A percentile compares a stretch with the other conserved stretches of the same genome.
Evolutionary conservation across 1,139 yeast species (phyloP).

Genomic region (Dujonia santamariae): DNA sequence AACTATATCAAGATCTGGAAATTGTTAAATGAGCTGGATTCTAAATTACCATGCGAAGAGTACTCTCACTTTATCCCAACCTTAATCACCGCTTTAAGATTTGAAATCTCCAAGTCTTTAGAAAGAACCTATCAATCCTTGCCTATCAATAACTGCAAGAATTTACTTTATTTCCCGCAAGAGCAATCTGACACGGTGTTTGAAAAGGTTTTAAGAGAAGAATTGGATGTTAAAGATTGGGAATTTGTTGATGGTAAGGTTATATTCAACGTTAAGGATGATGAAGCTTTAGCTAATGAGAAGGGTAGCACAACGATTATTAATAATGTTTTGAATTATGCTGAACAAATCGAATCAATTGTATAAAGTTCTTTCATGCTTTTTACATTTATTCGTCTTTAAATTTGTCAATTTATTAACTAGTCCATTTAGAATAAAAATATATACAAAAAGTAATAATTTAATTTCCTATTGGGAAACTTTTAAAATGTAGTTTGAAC

Average conservation of each 20-base stretch:
- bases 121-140: conserved; percentile 74
- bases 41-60: conserved; percentile 53
- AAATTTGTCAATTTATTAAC: too few species aligned
- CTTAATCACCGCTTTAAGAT: conserved; percentile 72
- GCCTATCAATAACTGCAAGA: conserved; percentile 81
- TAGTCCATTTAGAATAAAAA: too few species aligned
- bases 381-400: too few species aligned
- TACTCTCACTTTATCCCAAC: conserved; percentile 59
- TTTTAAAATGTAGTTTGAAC: too few species aligned
- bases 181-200: conserved; percentile 58
- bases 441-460: too few species aligned
- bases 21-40: conserved; percentile 53
- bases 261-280: conserved; percentile 43
- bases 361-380: too few species aligned
- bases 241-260: conserved; percentile 56
- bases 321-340: conserved; percentile 69
- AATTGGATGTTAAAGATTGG: conserved; percentile 60
- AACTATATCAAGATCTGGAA: conserved; percentile 92
- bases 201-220: conserved; percentile 53
- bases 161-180: conserved; percentile 70
- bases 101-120: conserved; percentile 84
- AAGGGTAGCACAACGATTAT: conserved; percentile 40
- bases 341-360: conserved; percentile 84
- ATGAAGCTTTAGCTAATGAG: conserved; percentile 30
- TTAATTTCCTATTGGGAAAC: too few species aligned